Conservation (phyloP, 345 rosid genomes). For the Moringa oleifera region DNA sequence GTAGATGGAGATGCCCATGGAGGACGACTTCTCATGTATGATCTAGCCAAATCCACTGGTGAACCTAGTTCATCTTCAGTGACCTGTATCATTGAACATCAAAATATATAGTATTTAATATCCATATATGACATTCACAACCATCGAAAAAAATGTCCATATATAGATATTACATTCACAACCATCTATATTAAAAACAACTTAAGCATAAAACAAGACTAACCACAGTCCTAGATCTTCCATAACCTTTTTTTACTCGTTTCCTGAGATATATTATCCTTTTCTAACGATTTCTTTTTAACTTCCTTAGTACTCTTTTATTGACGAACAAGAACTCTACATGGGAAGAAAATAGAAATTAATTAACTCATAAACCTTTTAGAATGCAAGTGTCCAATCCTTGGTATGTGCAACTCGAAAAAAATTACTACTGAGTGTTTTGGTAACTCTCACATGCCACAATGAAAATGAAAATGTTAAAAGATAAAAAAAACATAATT, state of each 20-base stretch:
- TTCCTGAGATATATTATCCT: background rate
- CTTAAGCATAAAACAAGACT: background rate
- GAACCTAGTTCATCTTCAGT: conserved; percentile 56
- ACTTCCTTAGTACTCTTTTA: background rate
- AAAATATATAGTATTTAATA: too few species aligned
- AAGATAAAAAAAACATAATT: too few species aligned
- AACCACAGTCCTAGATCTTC: background rate
- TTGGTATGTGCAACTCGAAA: too few species aligned
- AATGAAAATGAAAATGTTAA: background rate
- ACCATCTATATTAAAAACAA: too few species aligned
- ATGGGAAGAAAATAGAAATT: background rate
- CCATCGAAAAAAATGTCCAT: background rate
- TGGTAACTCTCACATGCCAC: too few species aligned
- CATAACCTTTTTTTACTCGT: too few species aligned
- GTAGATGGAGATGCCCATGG: conserved; percentile 69
- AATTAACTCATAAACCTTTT: background rate
- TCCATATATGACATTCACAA: background rate
- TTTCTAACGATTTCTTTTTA: background rate
- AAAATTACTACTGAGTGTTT: too few species aligned
- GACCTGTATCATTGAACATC: conserved; percentile 25
- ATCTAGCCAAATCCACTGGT: conserved; percentile 78
- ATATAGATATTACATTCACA: background rate
- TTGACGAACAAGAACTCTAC: background rate
- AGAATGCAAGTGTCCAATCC: too few species aligned
- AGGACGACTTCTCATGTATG: conserved; percentile 65